Evolutionary conservation across 805 yeast species (phyloP), one percentile per base, ranked within the genome.

Genomic region (Lipomyces chichibuensis): DNA sequence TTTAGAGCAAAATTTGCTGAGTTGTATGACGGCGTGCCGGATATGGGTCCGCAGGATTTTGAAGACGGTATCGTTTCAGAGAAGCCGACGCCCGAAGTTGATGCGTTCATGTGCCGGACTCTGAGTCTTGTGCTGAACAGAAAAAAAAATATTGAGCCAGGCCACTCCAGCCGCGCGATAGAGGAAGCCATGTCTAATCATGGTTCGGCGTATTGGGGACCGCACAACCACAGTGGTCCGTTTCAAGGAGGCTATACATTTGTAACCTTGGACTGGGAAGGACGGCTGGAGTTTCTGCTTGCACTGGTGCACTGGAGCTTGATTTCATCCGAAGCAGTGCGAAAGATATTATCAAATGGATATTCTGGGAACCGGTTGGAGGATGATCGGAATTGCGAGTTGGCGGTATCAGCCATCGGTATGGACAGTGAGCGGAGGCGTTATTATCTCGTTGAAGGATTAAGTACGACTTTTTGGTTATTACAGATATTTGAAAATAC

Each of bases 41-140:
- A 74, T 27, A 58, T 79, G 14, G 77, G 79, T 1, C 83, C 83
- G 14, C 82, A 79, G 67, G 83, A 80, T 60, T 62, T 80, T n/a
- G 83, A 80, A 62, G 76, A 72, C 20, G 81, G 81, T 6, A 64
- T 76, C 20, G 63, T 74, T 0, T 46, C 67, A 6, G 71, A 68
- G 9, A 65, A 58, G 9, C 65, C 75, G 14, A 69, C 75, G 0
- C 60, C 67, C 25, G 75, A 71, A 1, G 78, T 79, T 32, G 75
- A 75, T 58, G 63, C 72, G 11, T 75, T 79, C 58, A 62, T 80
- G 62, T 75, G 77, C 35, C 71, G 80, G 23, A 71, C 79, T 43
- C 71, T 80, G 53, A 74, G 75, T 14, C 74, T 79, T 5, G 77
- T 77, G 17, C 71, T 80, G 35, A 80, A 80, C 67, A 76, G 83